Evolutionary conservation across 75 land plant species (phyloP), one percentile per base, ranked within the genome.

Genomic region (Cupressus sempervirens): DNA sequence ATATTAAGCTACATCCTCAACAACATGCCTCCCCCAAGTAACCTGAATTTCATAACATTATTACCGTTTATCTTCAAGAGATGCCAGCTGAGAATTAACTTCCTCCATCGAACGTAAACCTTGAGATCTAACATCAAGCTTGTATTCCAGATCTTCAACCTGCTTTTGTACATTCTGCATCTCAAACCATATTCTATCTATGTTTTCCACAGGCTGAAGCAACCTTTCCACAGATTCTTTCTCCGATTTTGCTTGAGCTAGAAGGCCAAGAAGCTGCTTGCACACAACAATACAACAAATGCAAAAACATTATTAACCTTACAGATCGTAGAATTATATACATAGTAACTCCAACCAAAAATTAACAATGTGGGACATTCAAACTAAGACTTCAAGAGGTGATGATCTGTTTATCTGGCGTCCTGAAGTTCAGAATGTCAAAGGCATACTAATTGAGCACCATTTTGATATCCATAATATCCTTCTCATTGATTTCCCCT

Each of bases 241-340:
- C 81, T 98, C 99, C 73, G 94, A 56, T 83, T 93, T 94, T 38
- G 97, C 85, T 83, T 96, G 96, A 52, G 95, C 95, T 62, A 20
- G 67, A 83, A 92, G 85, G 76, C 96, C 88, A 86, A 92, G 96
- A 76, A 95, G 89, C 99, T 97, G 88, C 41, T 29, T 86, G 13
- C 11, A 74, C 38, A 76, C n/a, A 82, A 36, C 30, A 81, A 29
- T 14, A 81, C 30, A 48, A 26, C 29, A 30, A 7, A 50, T 81
- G 32, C 34, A 81, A 81, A 81, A 81, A 30, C 11, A 52, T 20
- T 48, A 45, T 5, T 0, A 38, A 3, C 35, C 38, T 74, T 35
- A 34, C 15, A 3, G 20, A 36, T 11, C 34, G 20, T 74, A 35
- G 7, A 7, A n/a, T 23, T 62, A 62, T 62, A 62, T 23, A 62